These are phyloP conservation scores for Austroboletus novae-zelandiae DNA, from an alignment of 1,284 basidiomycete species.

Conservation along the genomic window DNA sequence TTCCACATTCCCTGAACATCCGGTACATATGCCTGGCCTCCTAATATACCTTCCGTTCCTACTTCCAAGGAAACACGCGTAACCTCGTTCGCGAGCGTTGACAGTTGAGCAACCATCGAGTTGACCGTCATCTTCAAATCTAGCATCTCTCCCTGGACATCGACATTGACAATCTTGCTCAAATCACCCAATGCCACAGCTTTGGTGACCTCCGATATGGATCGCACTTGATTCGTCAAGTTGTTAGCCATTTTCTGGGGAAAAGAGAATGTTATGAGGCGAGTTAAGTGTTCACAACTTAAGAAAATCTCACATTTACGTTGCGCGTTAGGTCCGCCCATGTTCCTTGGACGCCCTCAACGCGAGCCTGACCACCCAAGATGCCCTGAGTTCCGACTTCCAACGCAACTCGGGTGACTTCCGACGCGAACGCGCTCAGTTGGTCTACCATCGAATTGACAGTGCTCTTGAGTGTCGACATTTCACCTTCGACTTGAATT, in stretches of 20 bases:
- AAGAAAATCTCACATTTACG: constrained; percentile 63
- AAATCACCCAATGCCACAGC: constrained; percentile 94
- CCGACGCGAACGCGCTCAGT: constrained; percentile 87
- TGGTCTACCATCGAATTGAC: constrained; percentile 91
- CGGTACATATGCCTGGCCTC: constrained; percentile 88
- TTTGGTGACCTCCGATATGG: constrained; percentile 96
- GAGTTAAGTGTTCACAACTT: constrained; percentile 19
- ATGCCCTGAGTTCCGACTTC: constrained; percentile 93
- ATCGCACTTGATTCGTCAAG: constrained; percentile 95
- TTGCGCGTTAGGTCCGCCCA: constrained; percentile 92
- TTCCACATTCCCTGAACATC: constrained; percentile 93
- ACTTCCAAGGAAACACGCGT: constrained; percentile 89
- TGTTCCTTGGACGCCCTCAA: constrained; percentile 91
- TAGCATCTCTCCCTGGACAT: constrained; percentile 96
- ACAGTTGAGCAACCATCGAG: constrained; percentile 85
- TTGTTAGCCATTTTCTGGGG: constrained; percentile 83
- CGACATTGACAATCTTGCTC: constrained; percentile 87
- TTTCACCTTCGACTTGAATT: constrained; percentile 92
- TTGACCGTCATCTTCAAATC: constrained; percentile 93
- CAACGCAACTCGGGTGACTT: constrained; percentile 92
- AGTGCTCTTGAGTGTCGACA: constrained; percentile 79
- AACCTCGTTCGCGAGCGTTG: constrained; percentile 83
- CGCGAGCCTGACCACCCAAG: constrained; percentile 88
- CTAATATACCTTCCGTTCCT: constrained; percentile 93
- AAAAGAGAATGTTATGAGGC: constrained; percentile 1